Conservation (phyloP, 805 yeast species). For the Candida dendrica region DNA sequence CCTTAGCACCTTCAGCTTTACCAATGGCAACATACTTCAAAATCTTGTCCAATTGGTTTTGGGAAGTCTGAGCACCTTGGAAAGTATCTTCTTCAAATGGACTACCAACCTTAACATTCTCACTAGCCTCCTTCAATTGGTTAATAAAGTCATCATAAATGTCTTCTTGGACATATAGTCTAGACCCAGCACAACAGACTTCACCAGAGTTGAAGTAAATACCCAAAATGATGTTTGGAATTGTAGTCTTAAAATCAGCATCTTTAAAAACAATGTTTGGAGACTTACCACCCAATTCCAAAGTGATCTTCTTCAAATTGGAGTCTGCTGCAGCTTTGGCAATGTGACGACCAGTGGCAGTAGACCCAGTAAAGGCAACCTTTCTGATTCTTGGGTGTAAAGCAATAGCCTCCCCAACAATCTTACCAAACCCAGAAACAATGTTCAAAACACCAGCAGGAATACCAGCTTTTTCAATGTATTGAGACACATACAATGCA, state of each 20-base stretch:
- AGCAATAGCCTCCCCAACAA: slow-evolving; percentile 76
- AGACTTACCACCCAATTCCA: slow-evolving; percentile 88
- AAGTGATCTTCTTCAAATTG: slow-evolving; percentile 70
- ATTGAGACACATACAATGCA: slow-evolving; percentile 66
- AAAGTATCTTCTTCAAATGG: slow-evolving; percentile 66
- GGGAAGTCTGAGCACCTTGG: slow-evolving; percentile 74
- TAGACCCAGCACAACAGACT: slow-evolving; percentile 89
- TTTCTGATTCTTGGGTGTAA: slow-evolving; percentile 77
- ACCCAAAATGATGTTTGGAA: slow-evolving; percentile 63
- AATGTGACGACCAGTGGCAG: slow-evolving; percentile 74
- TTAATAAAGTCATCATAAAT: slow-evolving; percentile 61
- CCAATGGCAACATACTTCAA: slow-evolving; percentile 59
- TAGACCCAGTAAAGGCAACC: slow-evolving; percentile 93
- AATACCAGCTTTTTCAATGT: slow-evolving; percentile 74
- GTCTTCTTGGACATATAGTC: slow-evolving; percentile 72
- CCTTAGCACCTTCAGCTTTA: slow-evolving; percentile 58
- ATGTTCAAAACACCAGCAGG: slow-evolving; percentile 90
- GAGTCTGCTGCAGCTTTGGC: slow-evolving; percentile 66
- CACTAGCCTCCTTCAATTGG: slow-evolving; percentile 44
- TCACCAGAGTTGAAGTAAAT: slow-evolving; percentile 88
- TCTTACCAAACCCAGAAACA: slow-evolving; percentile 79
- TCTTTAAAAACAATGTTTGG: slow-evolving; percentile 80
- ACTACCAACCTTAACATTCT: slow-evolving; percentile 60
- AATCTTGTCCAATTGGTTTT: slow-evolving; percentile 58
- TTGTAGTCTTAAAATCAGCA: slow-evolving; percentile 60